phyloP scores from a whole-genome alignment of 495 filamentous ascomycete genomes.

The Xylaria telfairii region DNA sequence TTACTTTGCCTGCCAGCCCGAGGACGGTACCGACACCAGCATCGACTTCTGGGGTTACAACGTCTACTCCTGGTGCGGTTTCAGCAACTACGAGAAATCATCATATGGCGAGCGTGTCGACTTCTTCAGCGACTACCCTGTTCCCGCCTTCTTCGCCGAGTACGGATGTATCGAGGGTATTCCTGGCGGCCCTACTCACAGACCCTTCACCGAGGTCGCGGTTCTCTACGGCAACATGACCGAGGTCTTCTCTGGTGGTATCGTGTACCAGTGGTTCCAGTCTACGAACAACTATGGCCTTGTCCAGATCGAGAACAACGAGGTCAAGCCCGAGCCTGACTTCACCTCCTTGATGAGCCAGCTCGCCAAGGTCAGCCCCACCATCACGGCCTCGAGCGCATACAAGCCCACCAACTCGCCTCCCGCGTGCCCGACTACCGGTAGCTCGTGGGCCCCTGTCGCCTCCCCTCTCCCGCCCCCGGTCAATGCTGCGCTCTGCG shows the following conservation, averaged over 20 bases:
- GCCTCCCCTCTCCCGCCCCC: slow-evolving; percentile 79
- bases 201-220: slow-evolving; percentile 81
- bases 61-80: slow-evolving; percentile 97
- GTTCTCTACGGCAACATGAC: slow-evolving; percentile 82
- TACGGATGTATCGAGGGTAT: slow-evolving; percentile 82
- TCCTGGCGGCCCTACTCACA: slow-evolving; percentile 60
- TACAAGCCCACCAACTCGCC: slow-evolving; percentile 82
- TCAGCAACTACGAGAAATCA: slow-evolving; percentile 71
- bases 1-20: slow-evolving; percentile 87
- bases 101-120: slow-evolving; percentile 78
- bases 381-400: slow-evolving; percentile 62
- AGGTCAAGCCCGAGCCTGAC: slow-evolving; percentile 68
- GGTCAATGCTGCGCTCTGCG: slow-evolving; percentile 74
- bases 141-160: slow-evolving; percentile 96
- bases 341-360: slow-evolving; percentile 75
- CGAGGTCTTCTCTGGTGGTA: slow-evolving; percentile 84
- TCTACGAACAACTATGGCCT: slow-evolving; percentile 90
- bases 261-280: slow-evolving; percentile 97
- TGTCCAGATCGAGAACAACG: slow-evolving; percentile 64
- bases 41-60: slow-evolving; percentile 99
- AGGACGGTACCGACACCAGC: slow-evolving; percentile 54
- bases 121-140: slow-evolving; percentile 86
- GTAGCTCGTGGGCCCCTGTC: slow-evolving; percentile 60
- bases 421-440: slow-evolving; percentile 72
- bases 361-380: slow-evolving; percentile 71